Percentiles rank a stretch among this genome's conserved stretches.
phyloP scores from a whole-genome alignment of 2,329 filamentous ascomycete species.

The Paecilomyces sp. region DNA sequence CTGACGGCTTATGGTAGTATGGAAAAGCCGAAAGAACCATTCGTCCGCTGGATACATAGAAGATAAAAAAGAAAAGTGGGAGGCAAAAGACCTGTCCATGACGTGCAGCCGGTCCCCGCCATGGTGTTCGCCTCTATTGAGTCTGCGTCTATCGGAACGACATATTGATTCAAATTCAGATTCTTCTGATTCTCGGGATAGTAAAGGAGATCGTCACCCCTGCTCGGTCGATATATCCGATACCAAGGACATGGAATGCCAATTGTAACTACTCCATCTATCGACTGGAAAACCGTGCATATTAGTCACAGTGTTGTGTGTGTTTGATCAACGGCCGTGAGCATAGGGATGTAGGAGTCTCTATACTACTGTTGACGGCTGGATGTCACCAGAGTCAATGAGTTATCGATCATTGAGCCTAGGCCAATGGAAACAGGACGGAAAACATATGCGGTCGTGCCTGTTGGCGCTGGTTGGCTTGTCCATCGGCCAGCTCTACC shows the following conservation, averaged over 20 bases:
- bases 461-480: neutral
- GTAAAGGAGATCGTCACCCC: neutral
- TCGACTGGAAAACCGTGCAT: neutral
- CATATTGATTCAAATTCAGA: neutral
- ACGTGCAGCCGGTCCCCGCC: neutral
- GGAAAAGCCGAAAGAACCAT: neutral
- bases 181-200: neutral
- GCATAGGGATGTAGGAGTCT: neutral
- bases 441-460: neutral
- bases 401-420: neutral
- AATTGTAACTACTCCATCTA: neutral
- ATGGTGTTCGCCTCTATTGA: neutral
- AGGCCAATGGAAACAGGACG: neutral
- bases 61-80: too few species aligned
- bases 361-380: too few species aligned
- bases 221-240: neutral
- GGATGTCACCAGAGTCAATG: neutral
- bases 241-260: neutral
- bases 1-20: neutral
- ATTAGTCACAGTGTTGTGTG: neutral
- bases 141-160: neutral
- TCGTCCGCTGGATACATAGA: neutral
- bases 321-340: neutral
- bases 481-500: neutral
- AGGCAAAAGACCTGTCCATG: neutral